Base-by-base conservation (phyloP, 305 asterid genomes). In the Fraxinus dipetala region DNA sequence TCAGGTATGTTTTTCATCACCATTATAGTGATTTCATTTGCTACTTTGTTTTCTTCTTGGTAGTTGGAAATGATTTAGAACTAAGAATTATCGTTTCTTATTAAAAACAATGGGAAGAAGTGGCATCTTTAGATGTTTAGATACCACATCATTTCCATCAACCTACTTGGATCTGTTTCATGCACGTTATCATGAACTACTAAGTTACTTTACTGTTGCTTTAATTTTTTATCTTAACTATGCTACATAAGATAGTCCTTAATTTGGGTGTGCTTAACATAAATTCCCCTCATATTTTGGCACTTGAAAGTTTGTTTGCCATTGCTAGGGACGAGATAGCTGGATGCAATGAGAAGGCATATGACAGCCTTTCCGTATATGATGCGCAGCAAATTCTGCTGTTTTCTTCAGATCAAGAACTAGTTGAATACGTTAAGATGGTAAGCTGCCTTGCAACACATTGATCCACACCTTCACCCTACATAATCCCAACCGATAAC, bases 261-360 rank as follows among this genome's bases (percentile, higher is more conserved):
- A 9, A 35, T 36, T 16, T 74, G 14, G 48, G 10, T 9, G 10
- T 16, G 79, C 45, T 30, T 34, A 72, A 40, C 51, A 4, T 18
- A 54, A 51, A 54, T 70, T 77, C 80, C 14, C 14, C 14, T 9
- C 3, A 0, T 40, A 40, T 40, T 72, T 34, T 18, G 76, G 77
- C 8, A 16, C 54, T 72, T 74, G 56, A 35, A 6, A 34, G 36
- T 73, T 18, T 26, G 40, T 36, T 67, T 73, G 45, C 61, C 73
- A 36, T 74, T 82, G 13, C 26, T 75, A 89, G 91, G 88, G 92
- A 88, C 72, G 92, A 88, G 87, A 89, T 89, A 69, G 89, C 90
- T 83, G 92, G 92, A 34, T 88, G 92, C 83, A 86, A 90, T 38
- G 92, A 89, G 82, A 89, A 89, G 82, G 91, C 92, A 48, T 89